Evolutionary conservation across 805 yeast species (phyloP), one percentile per base, ranked within the genome.

Genomic region (Saccharomycopsis sp.): DNA sequence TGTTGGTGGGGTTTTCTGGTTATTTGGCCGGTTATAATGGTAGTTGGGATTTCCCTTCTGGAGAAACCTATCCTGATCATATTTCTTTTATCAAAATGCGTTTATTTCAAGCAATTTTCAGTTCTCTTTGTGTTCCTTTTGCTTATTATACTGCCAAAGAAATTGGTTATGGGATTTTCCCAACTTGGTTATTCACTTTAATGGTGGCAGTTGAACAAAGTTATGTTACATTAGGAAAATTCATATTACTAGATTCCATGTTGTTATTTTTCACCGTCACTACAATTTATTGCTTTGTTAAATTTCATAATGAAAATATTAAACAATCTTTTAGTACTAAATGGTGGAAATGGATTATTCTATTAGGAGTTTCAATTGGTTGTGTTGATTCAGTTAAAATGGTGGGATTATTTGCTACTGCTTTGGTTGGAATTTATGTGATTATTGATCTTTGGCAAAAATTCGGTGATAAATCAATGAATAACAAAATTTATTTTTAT

Each of bases 331-430:
- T 88, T 54, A 55, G 80, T 9, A 66, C 75, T 52, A 70, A 74
- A 54, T 89, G 97, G 96, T 89, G 94, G 94, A 76, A 75, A 57
- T 88, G 96, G 95, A 62, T 89, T 38, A 50, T 79, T 17, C 62
- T 82, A 42, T 83, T 95, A 9, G 98, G 98, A 48, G 62, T 86
- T 38, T 66, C 75, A 34, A 74, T 92, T 52, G 96, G 97, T 28
- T 83, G 92, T 58, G 81, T 88, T 14, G 79, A 88, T 56, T 81
- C 95, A 18, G 94, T 87, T 43, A 89, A 89, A 62, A 86, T 88
- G 95, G 96, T 92, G 41, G 98, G 98, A 52, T 69, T 88, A 42
- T 84, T 89, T 54, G 84, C 85, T 46, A 88, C 94, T 41, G 61
- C 85, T n/a, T 64, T 87, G 48, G 86, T 89, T 41, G 98, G 98